These are phyloP conservation scores for Byssothecium circinans DNA, from an alignment of 2,329 filamentous ascomycete genomes.

Conservation along the genomic window DNA sequence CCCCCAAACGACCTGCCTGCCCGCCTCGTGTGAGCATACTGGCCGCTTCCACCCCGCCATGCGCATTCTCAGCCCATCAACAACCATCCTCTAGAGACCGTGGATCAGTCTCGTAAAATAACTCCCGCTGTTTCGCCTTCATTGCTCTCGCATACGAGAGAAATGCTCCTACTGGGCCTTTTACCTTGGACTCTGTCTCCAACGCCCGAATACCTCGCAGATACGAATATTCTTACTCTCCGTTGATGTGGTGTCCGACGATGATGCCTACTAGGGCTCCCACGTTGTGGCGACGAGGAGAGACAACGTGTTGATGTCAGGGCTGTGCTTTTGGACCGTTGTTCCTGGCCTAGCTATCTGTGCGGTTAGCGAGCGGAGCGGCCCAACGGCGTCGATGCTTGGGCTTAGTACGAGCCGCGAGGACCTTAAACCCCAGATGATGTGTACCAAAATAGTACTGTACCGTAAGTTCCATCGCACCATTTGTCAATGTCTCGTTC, in stretches of 20 bases:
- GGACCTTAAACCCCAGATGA: background rate
- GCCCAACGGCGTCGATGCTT: slow-evolving; percentile 1
- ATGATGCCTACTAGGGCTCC: background rate
- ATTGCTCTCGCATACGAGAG: background rate
- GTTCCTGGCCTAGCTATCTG: background rate
- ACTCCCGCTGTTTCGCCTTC: background rate
- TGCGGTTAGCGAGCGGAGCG: background rate
- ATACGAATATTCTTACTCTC: background rate
- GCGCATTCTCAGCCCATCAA: background rate
- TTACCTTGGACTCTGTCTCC: background rate
- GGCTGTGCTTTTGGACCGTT: background rate
- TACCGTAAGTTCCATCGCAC: too few relatives aligned
- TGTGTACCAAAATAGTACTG: background rate
- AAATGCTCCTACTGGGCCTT: background rate
- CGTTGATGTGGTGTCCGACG: background rate
- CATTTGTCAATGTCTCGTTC: too few relatives aligned
- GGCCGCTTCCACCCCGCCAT: background rate
- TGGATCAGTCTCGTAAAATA: background rate
- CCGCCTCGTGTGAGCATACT: background rate
- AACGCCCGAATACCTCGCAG: background rate
- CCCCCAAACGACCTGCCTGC: background rate
- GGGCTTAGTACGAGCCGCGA: background rate
- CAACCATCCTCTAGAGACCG: background rate
- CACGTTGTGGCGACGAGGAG: background rate
- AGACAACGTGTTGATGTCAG: background rate